Percentiles rank a stretch among this genome's conserved stretches.
Evolutionary conservation across 2,329 filamentous ascomycete species (phyloP).

Genomic region (Madurella mycetomatis): DNA sequence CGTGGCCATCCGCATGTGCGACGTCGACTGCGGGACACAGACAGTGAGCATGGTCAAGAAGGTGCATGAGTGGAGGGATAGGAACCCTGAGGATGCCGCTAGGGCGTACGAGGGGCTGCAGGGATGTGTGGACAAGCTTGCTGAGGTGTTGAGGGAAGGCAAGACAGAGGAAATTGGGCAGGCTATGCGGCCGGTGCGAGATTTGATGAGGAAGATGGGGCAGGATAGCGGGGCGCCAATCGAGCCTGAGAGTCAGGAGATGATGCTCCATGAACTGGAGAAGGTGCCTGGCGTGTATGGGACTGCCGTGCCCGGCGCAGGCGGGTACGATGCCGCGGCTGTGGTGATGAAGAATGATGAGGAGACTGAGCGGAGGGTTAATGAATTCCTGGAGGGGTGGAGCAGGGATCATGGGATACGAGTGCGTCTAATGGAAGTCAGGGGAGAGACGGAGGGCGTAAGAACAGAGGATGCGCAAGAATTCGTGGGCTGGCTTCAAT

Average conservation of each 20-base stretch:
- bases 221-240: constrained; percentile 72
- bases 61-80: constrained; percentile 74
- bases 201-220: constrained; percentile 73
- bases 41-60: constrained; percentile 95
- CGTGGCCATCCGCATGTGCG: constrained; percentile 82
- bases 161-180: constrained; percentile 39
- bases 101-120: constrained; percentile 73
- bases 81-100: constrained; percentile 60
- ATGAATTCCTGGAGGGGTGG: constrained; percentile 63
- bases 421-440: constrained; percentile 65
- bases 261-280: constrained; percentile 70
- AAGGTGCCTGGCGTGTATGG: constrained; percentile 74
- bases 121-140: constrained; percentile 66
- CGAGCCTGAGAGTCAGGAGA: constrained; percentile 81
- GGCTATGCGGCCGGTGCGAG: constrained; percentile 50
- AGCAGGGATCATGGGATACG: constrained; percentile 52
- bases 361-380: constrained; percentile 56
- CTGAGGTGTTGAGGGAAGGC: constrained; percentile 54
- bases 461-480: constrained; percentile 41
- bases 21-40: constrained; percentile 90
- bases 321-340: constrained; percentile 86
- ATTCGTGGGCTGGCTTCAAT: constrained; percentile 43
- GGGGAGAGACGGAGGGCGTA: constrained; percentile 68
- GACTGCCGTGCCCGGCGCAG: constrained; percentile 89
- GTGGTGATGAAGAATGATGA: constrained; percentile 72